Conservation (phyloP, 2,329 filamentous ascomycete species). For the Cladosporium sp. region DNA sequence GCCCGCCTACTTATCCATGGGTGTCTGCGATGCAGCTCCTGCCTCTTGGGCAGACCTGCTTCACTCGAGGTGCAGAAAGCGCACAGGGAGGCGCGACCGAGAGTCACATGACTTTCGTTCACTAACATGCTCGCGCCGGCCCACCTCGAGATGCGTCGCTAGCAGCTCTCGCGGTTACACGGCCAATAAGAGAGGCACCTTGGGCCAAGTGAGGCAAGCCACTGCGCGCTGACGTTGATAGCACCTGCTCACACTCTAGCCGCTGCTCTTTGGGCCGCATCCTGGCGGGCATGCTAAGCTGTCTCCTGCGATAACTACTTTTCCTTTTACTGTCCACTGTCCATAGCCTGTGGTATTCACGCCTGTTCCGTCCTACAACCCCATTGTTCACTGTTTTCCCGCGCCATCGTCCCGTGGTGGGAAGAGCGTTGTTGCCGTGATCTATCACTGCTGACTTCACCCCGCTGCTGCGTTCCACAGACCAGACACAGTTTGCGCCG, state of each 20-base stretch:
- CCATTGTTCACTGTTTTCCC: not conserved
- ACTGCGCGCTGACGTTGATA: not conserved
- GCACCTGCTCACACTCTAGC: not conserved
- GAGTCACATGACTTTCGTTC: not conserved
- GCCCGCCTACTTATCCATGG: not conserved
- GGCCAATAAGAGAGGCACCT: no score
- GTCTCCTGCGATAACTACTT: not conserved
- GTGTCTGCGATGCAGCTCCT: not conserved
- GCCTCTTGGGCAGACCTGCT: no score
- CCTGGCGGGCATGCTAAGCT: not conserved
- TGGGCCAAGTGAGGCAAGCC: not conserved
- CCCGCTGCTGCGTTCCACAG: not conserved
- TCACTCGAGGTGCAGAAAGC: no score
- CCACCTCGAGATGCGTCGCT: not conserved
- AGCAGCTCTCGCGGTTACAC: not conserved
- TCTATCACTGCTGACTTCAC: not conserved
- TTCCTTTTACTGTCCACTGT: no score
- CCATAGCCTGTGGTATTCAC: not conserved
- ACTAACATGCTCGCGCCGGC: not conserved
- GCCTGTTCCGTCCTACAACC: not conserved
- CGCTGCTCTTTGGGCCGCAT: conserved; percentile 6
- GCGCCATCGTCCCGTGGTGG: not conserved
- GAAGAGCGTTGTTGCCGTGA: not conserved
- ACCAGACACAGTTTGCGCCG: conserved; percentile 1
- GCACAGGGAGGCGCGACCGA: no score